Percentiles rank a stretch among this genome's conserved stretches.
phyloP scores from a whole-genome alignment of 768 basidiomycete genomes.

The Tylopilus vinaceipallidus region DNA sequence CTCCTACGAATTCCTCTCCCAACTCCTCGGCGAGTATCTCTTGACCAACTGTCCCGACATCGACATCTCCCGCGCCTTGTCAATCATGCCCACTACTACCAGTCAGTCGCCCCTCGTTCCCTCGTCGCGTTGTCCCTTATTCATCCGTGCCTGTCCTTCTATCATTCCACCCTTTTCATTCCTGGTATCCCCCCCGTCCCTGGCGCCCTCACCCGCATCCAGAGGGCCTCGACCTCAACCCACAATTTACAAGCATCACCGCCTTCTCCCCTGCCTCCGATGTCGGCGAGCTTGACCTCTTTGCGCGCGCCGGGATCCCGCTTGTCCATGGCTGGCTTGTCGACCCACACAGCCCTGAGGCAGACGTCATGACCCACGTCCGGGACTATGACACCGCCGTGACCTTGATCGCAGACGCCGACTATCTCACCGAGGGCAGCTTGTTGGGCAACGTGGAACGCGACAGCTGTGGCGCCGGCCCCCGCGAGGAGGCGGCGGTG shows the following conservation, averaged over 20 bases:
- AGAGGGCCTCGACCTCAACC: conserved; percentile 92
- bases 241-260: conserved; percentile 68
- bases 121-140: neutral
- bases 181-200: too few species aligned
- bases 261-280: conserved; percentile 64
- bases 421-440: conserved; percentile 63
- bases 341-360: conserved; percentile 51
- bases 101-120: conserved; percentile 48
- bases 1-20: conserved; percentile 82
- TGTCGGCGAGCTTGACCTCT: conserved; percentile 81
- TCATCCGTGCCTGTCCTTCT: neutral
- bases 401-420: conserved; percentile 74
- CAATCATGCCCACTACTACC: conserved; percentile 58
- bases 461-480: neutral
- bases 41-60: conserved; percentile 49
- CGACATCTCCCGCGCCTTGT: conserved; percentile 31
- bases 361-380: conserved; percentile 46
- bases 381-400: conserved; percentile 76
- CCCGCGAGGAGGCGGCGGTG: neutral
- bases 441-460: conserved; percentile 38
- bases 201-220: neutral
- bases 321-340: conserved; percentile 84
- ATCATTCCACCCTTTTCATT: neutral
- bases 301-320: conserved; percentile 75
- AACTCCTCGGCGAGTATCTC: conserved; percentile 81